Evolutionary conservation across 768 basidiomycete species (phyloP).

Genomic region (Amanita pseudoporphyria): DNA sequence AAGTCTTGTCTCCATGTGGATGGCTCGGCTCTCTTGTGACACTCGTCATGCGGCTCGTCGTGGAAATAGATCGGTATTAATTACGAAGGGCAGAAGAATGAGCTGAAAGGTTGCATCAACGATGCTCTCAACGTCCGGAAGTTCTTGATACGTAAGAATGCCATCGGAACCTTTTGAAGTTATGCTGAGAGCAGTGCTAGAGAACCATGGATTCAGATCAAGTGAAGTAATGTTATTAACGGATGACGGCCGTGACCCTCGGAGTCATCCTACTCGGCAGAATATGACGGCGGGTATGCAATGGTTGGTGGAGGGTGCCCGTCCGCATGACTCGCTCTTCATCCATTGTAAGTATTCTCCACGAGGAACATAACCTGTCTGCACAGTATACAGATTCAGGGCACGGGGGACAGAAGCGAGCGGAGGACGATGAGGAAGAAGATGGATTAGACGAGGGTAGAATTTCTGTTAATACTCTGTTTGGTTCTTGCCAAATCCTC

Average conservation of each 20-base stretch:
- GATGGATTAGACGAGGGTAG: conserved; percentile 76
- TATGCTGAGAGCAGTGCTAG: conserved; percentile 9
- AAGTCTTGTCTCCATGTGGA: conserved; percentile 19
- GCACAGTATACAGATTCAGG: conserved; percentile 57
- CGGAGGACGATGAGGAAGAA: conserved; percentile 67
- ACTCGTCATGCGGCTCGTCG: conserved; percentile 3
- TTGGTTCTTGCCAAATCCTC: neutral
- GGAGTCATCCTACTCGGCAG: conserved; percentile 32
- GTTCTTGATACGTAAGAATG: conserved; percentile 50
- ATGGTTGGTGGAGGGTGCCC: conserved; percentile 61
- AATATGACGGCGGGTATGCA: conserved; percentile 42
- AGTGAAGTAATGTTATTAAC: conserved; percentile 65
- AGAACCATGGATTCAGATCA: conserved; percentile 39
- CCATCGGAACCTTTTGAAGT: neutral
- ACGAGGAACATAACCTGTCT: neutral
- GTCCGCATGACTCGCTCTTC: conserved; percentile 63
- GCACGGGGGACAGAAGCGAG: conserved; percentile 87
- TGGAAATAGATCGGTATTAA: conserved; percentile 75
- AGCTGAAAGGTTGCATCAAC: conserved; percentile 72
- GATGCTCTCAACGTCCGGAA: conserved; percentile 63
- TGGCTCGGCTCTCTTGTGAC: neutral
- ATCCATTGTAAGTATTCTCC: conserved; percentile 48
- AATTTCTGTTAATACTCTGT: neutral
- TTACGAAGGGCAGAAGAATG: conserved; percentile 54
- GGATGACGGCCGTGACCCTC: conserved; percentile 40